Evolutionary conservation across 805 yeast species (phyloP), one percentile per base, ranked within the genome.

Genomic region (Lachancea sp.): DNA sequence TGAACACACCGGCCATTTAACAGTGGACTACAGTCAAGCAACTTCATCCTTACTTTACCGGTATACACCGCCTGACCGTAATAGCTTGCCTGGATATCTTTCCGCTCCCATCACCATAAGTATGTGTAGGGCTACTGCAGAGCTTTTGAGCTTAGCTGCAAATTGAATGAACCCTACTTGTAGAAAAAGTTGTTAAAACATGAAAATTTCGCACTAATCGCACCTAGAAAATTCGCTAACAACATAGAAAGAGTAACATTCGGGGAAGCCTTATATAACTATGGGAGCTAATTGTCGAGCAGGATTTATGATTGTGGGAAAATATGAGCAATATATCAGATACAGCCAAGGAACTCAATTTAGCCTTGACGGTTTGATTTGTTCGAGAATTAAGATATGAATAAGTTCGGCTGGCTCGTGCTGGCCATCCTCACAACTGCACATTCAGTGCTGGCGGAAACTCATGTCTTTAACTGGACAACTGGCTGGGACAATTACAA

Each of bases 401-500:
- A 19, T n/a, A 16, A 8, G 15, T 11, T 8, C 29, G 26, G 30
- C 23, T 40, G 33, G 22, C 25, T 42, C 16, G 22, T 35, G 20
- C 30, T 23, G 11, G 26, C 34, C 29, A 21, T 26, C 21, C 30
- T 30, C 15, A 8, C n/a, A 25, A 26, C 41, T 13, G 38, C 23
- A 11, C 36, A 21, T 9, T 9, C 30, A 33, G 36, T 39, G 17
- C 43, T 34, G 5, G 61, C 60, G 4, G 47, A 47, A 32, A 77
- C 83, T 21, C 87, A 80, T 50, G 68, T 70, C 9, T 81, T 68
- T 71, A 72, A 76, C 61, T 83, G 75, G 76, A 71, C 79, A 29
- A 71, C 85, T 8, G 73, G 77, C 4, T 76, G 80, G 83, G 83
- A 72, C 11, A 45, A 48, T 4, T 59, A 64, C 21, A 58, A 67